Conservation (phyloP, 257 asterid genomes). For the Nicotiana knightiana region DNA sequence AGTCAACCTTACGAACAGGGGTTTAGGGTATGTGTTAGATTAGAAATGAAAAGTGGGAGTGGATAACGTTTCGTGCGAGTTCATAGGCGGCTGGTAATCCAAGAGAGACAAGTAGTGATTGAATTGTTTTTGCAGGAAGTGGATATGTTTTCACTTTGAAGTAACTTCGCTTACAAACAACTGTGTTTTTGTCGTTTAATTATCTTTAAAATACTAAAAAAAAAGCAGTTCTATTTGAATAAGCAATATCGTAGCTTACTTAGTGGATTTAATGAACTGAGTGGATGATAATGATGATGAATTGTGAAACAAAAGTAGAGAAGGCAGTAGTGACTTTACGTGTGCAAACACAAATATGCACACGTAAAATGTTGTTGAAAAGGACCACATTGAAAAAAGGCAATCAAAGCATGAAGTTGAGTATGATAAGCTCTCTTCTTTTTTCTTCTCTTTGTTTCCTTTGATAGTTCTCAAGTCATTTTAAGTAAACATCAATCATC, state of each 20-base stretch:
- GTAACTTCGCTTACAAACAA: not conserved
- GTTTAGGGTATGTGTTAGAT: not conserved
- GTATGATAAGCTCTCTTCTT: not conserved
- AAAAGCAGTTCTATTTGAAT: not conserved
- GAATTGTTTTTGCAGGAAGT: not conserved
- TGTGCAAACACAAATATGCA: not conserved
- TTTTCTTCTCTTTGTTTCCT: not conserved
- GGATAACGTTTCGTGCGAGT: constrained; percentile 1
- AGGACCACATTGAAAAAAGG: not conserved
- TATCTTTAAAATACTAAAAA: not conserved
- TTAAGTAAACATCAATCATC: not conserved
- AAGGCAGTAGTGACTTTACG: not conserved
- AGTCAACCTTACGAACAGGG: no score
- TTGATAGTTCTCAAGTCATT: not conserved
- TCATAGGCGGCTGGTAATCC: not conserved
- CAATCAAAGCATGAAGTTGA: not conserved
- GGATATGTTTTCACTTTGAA: constrained; percentile 2
- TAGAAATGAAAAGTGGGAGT: not conserved
- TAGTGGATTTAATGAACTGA: not conserved
- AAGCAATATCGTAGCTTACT: not conserved
- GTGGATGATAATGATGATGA: not conserved
- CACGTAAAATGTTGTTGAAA: not conserved
- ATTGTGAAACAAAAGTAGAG: not conserved
- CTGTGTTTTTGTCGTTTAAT: not conserved
- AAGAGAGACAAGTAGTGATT: not conserved